Evolutionary conservation across 345 rosid genomes (phyloP), one percentile per base, ranked within the genome.

Genomic region (Salix brachista): DNA sequence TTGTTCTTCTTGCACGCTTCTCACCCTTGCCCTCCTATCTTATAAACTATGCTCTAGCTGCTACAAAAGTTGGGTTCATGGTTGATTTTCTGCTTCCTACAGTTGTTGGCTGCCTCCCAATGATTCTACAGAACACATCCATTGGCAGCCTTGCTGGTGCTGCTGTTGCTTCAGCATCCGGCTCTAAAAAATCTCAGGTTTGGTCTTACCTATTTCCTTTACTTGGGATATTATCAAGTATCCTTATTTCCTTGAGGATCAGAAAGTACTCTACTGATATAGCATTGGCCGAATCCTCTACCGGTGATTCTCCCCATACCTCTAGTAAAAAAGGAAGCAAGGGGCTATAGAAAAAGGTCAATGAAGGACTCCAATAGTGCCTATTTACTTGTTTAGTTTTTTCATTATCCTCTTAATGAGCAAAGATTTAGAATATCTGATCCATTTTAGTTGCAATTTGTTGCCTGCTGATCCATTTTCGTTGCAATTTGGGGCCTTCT

Each of bases 81-180:
- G 77, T 88, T 75, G 98, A 95, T 84, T 95, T 95, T 80, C 88
- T 95, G 37, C 89, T 95, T 46, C 98, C 99, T 0, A 91, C 99
- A 0, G 85, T 93, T 48, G 73, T 90, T 65, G 98, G 99, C 23
- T 87, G 96, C 81, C 78, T 93, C 76, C 99, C 98, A 14, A 91
- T 91, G 99, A 95, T 95, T 81, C 83, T 95, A 75, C 99, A 95
- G 87, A 95, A 95, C 82, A 91, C 96, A 74, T 95, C 99, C 52
- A 86, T 95, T 0, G 99, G 97, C 4, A 93, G 96, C 92, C 97
- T 95, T 6, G 98, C 99, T 72, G 93, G 98, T 83, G 96, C 96
- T 65, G 97, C 97, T 23, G 91, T 91, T 60, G 87, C 97, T 70
- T 87, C 97, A 25, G 91, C 89, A 14, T 88, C 97, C 17, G 89